Evolutionary conservation across 2,329 filamentous ascomycete species (phyloP), one percentile per base, ranked within the genome.

Genomic region (Apiospora phragmitis): DNA sequence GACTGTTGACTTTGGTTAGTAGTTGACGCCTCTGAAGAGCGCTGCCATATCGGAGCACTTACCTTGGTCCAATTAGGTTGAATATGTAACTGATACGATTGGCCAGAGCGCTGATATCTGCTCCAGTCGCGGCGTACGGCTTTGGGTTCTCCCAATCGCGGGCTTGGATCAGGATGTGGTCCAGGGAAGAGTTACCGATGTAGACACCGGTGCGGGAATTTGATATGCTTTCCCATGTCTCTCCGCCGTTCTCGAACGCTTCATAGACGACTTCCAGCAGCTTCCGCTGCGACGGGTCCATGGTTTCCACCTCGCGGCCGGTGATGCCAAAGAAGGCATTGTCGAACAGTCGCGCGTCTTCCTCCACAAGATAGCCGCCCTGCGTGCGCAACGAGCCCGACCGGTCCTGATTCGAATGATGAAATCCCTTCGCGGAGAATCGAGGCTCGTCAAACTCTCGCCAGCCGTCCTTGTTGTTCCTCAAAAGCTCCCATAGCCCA

Each of bases 261-360:
- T 83, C 81, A 70, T 78, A 83, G 0, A 81, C 78, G 0, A 78
- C 77, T 69, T 83, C 82, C 1, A 81, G 75, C 1, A 80, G 73
- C 42, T 78, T 73, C 5, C 79, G 76, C 49, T 80, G 79, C 38
- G 77, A 74, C 2, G 79, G 77, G 16, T 81, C 79, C 71, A 80
- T 76, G 7, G 76, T 74, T 12, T 72, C 74, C 2, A 75, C 77
- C 71, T 80, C 79, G 1, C 72, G 70, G 41, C 75, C 73, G 32
- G 73, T 75, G 51, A 80, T 78, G 1, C 75, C 75, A 65, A 80
- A 81, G 72, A 81, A 81, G 7, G 59, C 41, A 6, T 75, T 71
- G 38, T 81, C 79, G 38, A 77, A 77, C 7, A 51, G 42, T 1
- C 75, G 70, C 5, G 75, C 65, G n/a, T 80, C 76, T 41, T 78